Conservation (phyloP, 2,329 filamentous ascomycete genomes). For the Scytalidium lignicola region DNA sequence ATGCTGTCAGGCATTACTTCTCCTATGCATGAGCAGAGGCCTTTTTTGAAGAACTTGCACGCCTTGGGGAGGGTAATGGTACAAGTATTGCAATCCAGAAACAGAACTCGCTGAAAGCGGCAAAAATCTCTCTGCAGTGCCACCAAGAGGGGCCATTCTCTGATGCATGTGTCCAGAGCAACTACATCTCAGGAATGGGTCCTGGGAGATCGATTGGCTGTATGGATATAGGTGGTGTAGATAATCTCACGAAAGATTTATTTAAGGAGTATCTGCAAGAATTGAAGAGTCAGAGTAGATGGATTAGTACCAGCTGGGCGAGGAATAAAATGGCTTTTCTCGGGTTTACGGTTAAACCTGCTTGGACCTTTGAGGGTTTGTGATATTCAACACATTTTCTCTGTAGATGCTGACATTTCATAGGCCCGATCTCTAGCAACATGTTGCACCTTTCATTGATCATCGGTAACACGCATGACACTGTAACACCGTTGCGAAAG, state of each 20-base stretch:
- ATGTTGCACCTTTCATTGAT: slow-evolving; percentile 29
- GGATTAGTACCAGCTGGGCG: slow-evolving; percentile 6
- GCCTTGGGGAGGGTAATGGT: slow-evolving; percentile 32
- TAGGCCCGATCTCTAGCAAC: slow-evolving; percentile 23
- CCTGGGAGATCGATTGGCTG: slow-evolving; percentile 1
- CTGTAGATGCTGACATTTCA: neutral
- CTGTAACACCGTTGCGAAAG: slow-evolving; percentile 26
- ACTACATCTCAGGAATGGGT: slow-evolving; percentile 2
- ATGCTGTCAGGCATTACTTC: slow-evolving; percentile 7
- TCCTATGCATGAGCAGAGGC: slow-evolving; percentile 1
- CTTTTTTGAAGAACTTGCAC: slow-evolving; percentile 7
- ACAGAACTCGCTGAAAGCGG: neutral
- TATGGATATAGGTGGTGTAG: slow-evolving; percentile 1
- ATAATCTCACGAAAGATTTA: slow-evolving; percentile 1
- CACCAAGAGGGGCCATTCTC: slow-evolving; percentile 1
- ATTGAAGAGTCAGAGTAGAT: slow-evolving; percentile 8
- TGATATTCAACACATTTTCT: neutral
- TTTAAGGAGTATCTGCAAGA: neutral
- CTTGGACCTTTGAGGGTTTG: slow-evolving; percentile 11
- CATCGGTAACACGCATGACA: slow-evolving; percentile 29
- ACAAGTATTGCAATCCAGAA: slow-evolving; percentile 4
- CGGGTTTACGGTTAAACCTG: slow-evolving; percentile 23
- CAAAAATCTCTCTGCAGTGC: neutral
- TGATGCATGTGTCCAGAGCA: slow-evolving; percentile 1
- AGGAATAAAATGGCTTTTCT: slow-evolving; percentile 26